phyloP scores from a whole-genome alignment of 495 filamentous ascomycete species.

The Aspergillus mulundensis region DNA sequence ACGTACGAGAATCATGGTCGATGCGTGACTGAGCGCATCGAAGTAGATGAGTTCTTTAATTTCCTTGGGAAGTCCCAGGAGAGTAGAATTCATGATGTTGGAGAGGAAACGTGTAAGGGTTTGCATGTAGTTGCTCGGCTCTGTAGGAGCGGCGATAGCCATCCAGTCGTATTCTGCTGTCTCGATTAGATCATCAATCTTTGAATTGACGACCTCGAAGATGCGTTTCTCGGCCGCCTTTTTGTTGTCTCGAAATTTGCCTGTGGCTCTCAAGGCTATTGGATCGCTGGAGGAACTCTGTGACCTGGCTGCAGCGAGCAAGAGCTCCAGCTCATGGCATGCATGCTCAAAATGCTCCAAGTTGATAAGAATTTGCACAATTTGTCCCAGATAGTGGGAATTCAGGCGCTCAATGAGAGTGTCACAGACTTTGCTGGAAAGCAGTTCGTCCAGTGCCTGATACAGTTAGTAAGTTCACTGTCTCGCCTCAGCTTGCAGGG shows the following conservation, averaged over 20 bases:
- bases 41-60: constrained; percentile 99
- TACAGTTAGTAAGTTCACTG: constrained; percentile 12
- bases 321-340: constrained; percentile 78
- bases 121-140: constrained; percentile 89
- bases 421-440: constrained; percentile 85
- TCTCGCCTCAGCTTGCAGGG: neutral
- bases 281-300: constrained; percentile 68
- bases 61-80: constrained; percentile 84
- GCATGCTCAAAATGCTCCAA: constrained; percentile 94
- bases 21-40: constrained; percentile 87
- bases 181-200: constrained; percentile 96
- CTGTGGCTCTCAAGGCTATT: constrained; percentile 73
- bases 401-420: constrained; percentile 82
- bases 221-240: constrained; percentile 96
- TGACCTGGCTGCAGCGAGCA: constrained; percentile 75
- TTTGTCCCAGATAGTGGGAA: constrained; percentile 92
- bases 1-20: constrained; percentile 75
- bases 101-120: constrained; percentile 89
- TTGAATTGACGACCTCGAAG: constrained; percentile 97
- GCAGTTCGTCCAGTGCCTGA: constrained; percentile 79
- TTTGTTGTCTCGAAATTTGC: constrained; percentile 82
- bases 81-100: constrained; percentile 92
- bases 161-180: constrained; percentile 97
- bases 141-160: constrained; percentile 55
- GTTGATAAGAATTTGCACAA: constrained; percentile 97